Evolutionary conservation across 1,139 yeast genomes (phyloP), one percentile per base, ranked within the genome.

Genomic region (Eremothecium gossypii): DNA sequence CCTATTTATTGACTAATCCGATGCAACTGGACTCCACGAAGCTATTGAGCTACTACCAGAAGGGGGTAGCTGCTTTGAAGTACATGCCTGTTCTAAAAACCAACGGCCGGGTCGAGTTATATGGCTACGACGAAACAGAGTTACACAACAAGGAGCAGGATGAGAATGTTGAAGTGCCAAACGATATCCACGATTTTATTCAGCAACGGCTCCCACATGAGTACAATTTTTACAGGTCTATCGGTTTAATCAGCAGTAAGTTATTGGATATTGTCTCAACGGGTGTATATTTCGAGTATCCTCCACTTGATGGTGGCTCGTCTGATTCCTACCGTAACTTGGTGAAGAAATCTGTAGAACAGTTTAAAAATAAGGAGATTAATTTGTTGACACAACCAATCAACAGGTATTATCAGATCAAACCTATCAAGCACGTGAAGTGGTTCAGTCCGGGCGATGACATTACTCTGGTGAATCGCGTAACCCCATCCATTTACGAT

Each of bases 191-290:
- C 57, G 91, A 82, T 40, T 74, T 89, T 41, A 73, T 91, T 41
- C 87, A 95, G 4, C 89, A 84, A 60, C 74, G 93, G 55, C 69
- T 91, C 42, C 95, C 97, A 1, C 84, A 87, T 38, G 97, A 89
- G 63, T 70, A 83, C 37, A 81, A 78, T 57, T 86, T 82, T 57
- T 91, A 87, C 62, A 77, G 79, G 55, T 80, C 94, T 0, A 64
- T 83, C 42, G 98, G 97, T 1, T 60, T 89, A 34, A 67, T 83
- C 23, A 77, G 83, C 7, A 69, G 83, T 7, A 78, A 76, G 46
- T 60, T 84, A 33, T 69, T 83, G 40, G 84, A 83, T 49, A 76
- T 86, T 0, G 69, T 87, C 17, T 71, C 84, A 0, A 76, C 76
- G 43, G 93, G 91, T 2, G 67, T 68, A 32, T 71, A 77, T 46